Conservation (phyloP, 345 rosid species). For the Arabidopsis thaliana region TAIR10.1 NC_003074.8:9360001-9360500, state of each 20-base stretch:
- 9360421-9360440: constrained; percentile 13
- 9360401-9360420: constrained; percentile 33
- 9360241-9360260: constrained; percentile 68
- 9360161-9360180: constrained; percentile 66
- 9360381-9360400: constrained; percentile 37
- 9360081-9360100: constrained; percentile 56
- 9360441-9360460: no score
- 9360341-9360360: constrained; percentile 35
- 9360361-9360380: constrained; percentile 34
- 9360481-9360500: no score
- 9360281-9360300: constrained; percentile 53
- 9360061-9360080: constrained; percentile 60
- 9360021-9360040: constrained; percentile 76
- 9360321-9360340: constrained; percentile 22
- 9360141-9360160: constrained; percentile 65
- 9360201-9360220: constrained; percentile 92
- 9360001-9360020: constrained; percentile 55
- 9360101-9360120: constrained; percentile 67
- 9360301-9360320: neutral
- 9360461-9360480: no score
- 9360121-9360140: constrained; percentile 76
- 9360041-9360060: constrained; percentile 52
- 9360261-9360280: constrained; percentile 81
- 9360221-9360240: constrained; percentile 89
- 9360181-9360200: constrained; percentile 61